A percentile compares a stretch with the other conserved stretches of the same genome.
Conservation (phyloP, 768 basidiomycete genomes). For the Lyophyllum atratum region DNA sequence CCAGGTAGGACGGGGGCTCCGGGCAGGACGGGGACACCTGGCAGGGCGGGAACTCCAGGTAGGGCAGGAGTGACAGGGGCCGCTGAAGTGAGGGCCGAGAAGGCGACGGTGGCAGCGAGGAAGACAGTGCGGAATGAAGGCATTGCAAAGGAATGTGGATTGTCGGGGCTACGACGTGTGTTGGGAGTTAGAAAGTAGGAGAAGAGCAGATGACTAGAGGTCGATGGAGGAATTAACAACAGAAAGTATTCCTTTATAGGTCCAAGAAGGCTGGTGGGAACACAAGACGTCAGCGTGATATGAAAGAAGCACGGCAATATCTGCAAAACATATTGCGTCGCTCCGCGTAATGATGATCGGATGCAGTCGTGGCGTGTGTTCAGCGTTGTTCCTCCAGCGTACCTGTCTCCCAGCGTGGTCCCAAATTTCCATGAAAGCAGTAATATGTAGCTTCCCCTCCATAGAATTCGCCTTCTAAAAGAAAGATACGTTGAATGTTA, state of each 20-base stretch:
- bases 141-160: constrained; percentile 23
- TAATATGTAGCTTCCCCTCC: background rate
- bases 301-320: background rate
- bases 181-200: background rate
- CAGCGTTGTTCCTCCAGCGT: background rate
- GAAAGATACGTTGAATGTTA: background rate
- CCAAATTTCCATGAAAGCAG: background rate
- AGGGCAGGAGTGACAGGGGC: constrained; percentile 3
- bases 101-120: constrained; percentile 15
- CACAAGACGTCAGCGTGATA: background rate
- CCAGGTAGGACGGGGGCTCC: constrained; percentile 9
- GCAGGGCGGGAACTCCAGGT: background rate
- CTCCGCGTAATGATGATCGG: background rate
- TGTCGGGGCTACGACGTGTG: background rate
- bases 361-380: background rate
- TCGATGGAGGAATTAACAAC: background rate
- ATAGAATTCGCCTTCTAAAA: background rate
- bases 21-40: background rate
- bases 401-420: too few species aligned
- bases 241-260: constrained; percentile 3
- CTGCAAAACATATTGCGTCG: background rate
- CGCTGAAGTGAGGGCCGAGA: constrained; percentile 19
- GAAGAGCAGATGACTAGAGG: background rate
- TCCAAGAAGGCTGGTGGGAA: background rate
- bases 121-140: constrained; percentile 22